A percentile compares a stretch with the other conserved stretches of the same genome.
phyloP scores from a whole-genome alignment of 176 grass and related monocot species.

The Rhipidocladum racemiflorum region DNA sequence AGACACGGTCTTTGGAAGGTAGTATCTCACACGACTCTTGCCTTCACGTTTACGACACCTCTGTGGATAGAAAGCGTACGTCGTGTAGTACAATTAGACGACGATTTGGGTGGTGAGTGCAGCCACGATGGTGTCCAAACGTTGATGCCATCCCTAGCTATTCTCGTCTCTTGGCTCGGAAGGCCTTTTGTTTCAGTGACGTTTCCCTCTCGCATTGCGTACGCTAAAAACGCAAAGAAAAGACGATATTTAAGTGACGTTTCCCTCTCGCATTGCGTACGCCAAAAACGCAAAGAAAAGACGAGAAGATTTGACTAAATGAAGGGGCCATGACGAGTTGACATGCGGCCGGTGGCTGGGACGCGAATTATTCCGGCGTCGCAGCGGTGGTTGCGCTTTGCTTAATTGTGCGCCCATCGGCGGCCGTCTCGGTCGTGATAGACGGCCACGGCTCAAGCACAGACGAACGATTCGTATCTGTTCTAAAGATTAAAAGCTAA shows the following conservation, averaged over 20 bases:
- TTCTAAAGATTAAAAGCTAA: neutral
- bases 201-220: constrained; percentile 14
- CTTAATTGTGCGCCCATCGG: neutral
- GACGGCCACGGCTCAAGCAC: constrained; percentile 5
- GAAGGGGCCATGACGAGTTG: neutral
- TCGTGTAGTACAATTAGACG: neutral
- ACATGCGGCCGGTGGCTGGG: constrained; percentile 10
- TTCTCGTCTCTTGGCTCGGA: neutral
- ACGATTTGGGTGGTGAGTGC: neutral
- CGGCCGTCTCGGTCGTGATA: constrained; percentile 21
- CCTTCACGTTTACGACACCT: constrained; percentile 5
- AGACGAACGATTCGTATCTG: neutral
- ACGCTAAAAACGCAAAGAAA: neutral
- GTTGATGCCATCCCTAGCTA: neutral
- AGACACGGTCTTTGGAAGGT: constrained; percentile 6
- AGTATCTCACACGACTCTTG: neutral
- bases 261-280: constrained; percentile 14
- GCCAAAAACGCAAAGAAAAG: neutral
- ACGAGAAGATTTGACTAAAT: neutral
- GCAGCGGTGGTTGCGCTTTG: neutral
- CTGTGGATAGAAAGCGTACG: neutral
- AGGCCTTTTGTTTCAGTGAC: neutral
- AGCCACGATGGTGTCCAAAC: constrained; percentile 2
- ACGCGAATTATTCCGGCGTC: neutral
- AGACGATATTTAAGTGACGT: neutral